Base-by-base conservation (phyloP, 495 filamentous ascomycete genomes). In the Jackrogersella minutella region DNA sequence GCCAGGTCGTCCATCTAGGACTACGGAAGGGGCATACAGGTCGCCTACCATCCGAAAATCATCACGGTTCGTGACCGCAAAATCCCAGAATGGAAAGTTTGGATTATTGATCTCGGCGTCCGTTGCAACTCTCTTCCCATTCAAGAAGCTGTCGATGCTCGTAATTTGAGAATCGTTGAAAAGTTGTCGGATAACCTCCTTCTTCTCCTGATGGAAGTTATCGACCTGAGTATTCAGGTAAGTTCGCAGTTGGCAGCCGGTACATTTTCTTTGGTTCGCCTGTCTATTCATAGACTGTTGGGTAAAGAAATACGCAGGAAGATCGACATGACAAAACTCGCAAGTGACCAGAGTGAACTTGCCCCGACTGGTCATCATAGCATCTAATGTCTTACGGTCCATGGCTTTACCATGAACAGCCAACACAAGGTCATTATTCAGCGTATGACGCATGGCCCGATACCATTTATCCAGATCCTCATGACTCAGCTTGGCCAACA, bases 401-500 rank as follows among this genome's bases (percentile, higher is more conserved):
- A 74, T 64, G 0, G 58, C 8, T 11, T 6, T 17, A 0, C 58
- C 62, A 2, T 67, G 5, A 11, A 61, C 64, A 2, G 65, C 58
- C 1, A 74, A 14, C 1, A 74, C 37, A 0, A 74, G 53, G 30
- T 72, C 69, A 2, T 68, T 62, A 19, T 57, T 53, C 0, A 72
- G 6, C 1, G 69, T 58, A 0, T 43, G 14, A 5, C 30, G 16
- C 65, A 69, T 66, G 7, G 17, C 37, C 0, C 36, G 39, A 9
- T 39, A 9, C 21, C 43, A 24, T 6, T 8, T 14, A 17, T 24
- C 7, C 19, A 5, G 11, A 11, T 36, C 11, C 33, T 36, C 33
- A 10, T 3, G 33, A 4, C 9, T 36, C 28, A 2, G 5, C 3
- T 43, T 8, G 16, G 17, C 19, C 16, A 1, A 17, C 5, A 19